phyloP scores from a whole-genome alignment of 768 basidiomycete genomes.

The Mycena kentingensis region DNA sequence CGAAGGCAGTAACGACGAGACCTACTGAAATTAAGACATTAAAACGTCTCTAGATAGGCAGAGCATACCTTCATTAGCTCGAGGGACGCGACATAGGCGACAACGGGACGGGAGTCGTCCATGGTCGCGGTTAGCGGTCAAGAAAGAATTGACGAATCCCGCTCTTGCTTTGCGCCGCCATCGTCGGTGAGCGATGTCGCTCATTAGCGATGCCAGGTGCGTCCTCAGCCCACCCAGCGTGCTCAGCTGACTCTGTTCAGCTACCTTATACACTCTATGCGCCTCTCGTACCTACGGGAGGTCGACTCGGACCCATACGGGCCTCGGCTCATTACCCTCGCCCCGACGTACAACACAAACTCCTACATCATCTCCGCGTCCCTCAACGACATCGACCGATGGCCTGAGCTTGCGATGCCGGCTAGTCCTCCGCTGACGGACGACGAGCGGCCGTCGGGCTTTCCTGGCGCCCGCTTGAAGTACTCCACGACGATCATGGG shows the following conservation, averaged over 20 bases:
- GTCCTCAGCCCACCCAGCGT: slow-evolving; percentile 10
- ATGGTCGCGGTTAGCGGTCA: neutral
- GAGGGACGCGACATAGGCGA: slow-evolving; percentile 18
- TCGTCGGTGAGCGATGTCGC: slow-evolving; percentile 17
- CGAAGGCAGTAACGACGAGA: slow-evolving; percentile 64
- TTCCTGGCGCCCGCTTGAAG: slow-evolving; percentile 61
- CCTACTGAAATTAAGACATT: slow-evolving; percentile 27
- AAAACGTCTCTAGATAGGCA: neutral
- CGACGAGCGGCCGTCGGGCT: slow-evolving; percentile 57
- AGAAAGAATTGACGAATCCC: neutral
- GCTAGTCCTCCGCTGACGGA: slow-evolving; percentile 73
- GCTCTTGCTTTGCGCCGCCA: neutral
- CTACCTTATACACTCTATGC: slow-evolving; percentile 80
- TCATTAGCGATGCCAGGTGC: slow-evolving; percentile 63
- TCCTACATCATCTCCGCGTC: slow-evolving; percentile 81
- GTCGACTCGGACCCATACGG: slow-evolving; percentile 82
- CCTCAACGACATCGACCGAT: slow-evolving; percentile 75
- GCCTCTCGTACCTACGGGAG: slow-evolving; percentile 84
- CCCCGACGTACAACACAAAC: slow-evolving; percentile 75
- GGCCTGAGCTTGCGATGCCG: slow-evolving; percentile 82
- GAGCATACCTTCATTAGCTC: slow-evolving; percentile 14
- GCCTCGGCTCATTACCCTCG: slow-evolving; percentile 75
- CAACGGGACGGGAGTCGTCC: neutral
- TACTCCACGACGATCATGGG: slow-evolving; percentile 92
- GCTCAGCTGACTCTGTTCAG: slow-evolving; percentile 29